Evolutionary conservation across 108 stramenopile species (phyloP).

Genomic region (Phaeodactylum tricornutum): DNA sequence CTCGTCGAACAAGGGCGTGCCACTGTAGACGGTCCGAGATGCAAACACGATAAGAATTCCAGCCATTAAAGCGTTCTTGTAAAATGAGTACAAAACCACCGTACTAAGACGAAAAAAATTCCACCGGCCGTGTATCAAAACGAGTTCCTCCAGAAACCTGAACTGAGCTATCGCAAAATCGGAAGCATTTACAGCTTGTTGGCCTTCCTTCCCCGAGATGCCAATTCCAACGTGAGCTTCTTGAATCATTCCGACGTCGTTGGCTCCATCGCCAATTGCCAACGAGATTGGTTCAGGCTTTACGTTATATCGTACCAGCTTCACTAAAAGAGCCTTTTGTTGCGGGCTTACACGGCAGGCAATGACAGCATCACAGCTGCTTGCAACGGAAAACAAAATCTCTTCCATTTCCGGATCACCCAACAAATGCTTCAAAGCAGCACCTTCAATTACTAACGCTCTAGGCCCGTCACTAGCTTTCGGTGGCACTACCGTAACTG

Average conservation of each 20-base stretch:
- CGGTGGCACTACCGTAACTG: neutral
- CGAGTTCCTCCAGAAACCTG: constrained; percentile 73
- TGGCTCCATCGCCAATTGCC: constrained; percentile 97
- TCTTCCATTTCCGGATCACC: constrained; percentile 68
- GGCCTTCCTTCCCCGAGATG: constrained; percentile 93
- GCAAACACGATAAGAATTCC: constrained; percentile 61
- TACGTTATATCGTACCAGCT: constrained; percentile 75
- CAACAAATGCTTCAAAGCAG: constrained; percentile 71
- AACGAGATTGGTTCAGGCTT: constrained; percentile 86
- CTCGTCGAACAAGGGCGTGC: constrained; percentile 69
- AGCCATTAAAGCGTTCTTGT: constrained; percentile 94
- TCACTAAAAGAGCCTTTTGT: constrained; percentile 88
- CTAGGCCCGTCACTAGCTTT: constrained; percentile 20
- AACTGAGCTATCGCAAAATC: constrained; percentile 95
- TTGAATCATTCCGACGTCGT: constrained; percentile 97
- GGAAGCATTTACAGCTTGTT: constrained; percentile 93
- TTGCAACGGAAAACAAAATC: constrained; percentile 76
- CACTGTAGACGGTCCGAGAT: constrained; percentile 63
- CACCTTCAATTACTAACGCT: constrained; percentile 89
- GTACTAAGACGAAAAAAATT: constrained; percentile 86
- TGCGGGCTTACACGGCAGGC: constrained; percentile 92
- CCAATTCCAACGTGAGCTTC: constrained; percentile 92
- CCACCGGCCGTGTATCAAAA: constrained; percentile 96
- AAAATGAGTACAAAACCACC: constrained; percentile 92
- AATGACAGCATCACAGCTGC: constrained; percentile 81